These are phyloP conservation scores for Arthroderma sp. DNA, from an alignment of 2,329 filamentous ascomycete genomes.

Conservation along the genomic window DNA sequence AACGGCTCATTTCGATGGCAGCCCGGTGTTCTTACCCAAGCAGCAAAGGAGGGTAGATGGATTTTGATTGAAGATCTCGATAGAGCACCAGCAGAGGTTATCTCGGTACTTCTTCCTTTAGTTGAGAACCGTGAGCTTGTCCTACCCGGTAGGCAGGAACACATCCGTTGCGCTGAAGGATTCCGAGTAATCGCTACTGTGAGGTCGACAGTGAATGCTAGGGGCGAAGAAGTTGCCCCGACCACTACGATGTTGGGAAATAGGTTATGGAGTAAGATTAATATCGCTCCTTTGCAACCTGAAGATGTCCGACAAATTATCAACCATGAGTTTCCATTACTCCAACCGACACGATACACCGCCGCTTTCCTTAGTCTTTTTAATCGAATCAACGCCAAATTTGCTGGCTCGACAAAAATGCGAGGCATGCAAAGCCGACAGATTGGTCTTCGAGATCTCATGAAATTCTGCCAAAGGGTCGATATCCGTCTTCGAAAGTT, in stretches of 20 bases:
- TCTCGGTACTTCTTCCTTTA: slow-evolving; percentile 81
- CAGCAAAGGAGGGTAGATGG: slow-evolving; percentile 89
- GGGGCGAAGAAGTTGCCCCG: slow-evolving; percentile 58
- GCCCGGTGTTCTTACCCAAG: slow-evolving; percentile 82
- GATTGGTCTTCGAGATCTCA: slow-evolving; percentile 60
- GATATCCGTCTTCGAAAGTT: slow-evolving; percentile 46
- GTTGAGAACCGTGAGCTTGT: slow-evolving; percentile 86
- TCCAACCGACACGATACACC: slow-evolving; percentile 41
- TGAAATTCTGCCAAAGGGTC: slow-evolving; percentile 82
- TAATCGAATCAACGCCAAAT: slow-evolving; percentile 27
- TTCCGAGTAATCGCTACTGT: slow-evolving; percentile 91
- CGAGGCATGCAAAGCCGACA: slow-evolving; percentile 38
- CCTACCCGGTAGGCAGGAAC: slow-evolving; percentile 79
- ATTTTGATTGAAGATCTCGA: slow-evolving; percentile 95
- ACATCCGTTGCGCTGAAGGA: slow-evolving; percentile 64
- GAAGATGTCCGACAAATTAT: slow-evolving; percentile 66
- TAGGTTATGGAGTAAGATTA: slow-evolving; percentile 73
- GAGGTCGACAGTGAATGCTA: slow-evolving; percentile 52
- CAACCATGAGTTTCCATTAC: slow-evolving; percentile 52
- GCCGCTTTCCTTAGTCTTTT: slow-evolving; percentile 46
- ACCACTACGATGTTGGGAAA: slow-evolving; percentile 60
- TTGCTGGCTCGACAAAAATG: slow-evolving; percentile 25
- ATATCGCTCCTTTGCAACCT: slow-evolving; percentile 51
- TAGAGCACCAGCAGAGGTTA: slow-evolving; percentile 83
- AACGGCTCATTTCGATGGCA: slow-evolving; percentile 88